Evolutionary conservation across 2,329 filamentous ascomycete genomes (phyloP), one percentile per base, ranked within the genome.

Genomic region (Coniella vitis): DNA sequence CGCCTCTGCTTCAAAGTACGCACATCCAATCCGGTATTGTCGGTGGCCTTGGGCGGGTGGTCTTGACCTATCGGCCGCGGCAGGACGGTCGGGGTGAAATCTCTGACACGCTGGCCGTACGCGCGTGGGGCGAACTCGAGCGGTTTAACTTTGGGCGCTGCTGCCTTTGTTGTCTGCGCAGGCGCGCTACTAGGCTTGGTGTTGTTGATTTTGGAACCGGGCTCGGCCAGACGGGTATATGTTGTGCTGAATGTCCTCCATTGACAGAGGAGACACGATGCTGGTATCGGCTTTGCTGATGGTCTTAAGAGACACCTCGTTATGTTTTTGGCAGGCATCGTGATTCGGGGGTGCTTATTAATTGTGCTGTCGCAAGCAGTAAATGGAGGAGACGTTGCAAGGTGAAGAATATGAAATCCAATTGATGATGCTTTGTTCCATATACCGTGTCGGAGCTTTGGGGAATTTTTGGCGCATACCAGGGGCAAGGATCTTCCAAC

Each of bases 11-110:
- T 72, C 54, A 86, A 65, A 1, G 82, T 75, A 36, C 90, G 81
- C 16, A 58, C 61, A 59, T 94, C 87, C 53, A 86, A 65, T 46
- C 90, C 90, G 2, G 82, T 84, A 68, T 97, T 96, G 65, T 97
- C 83, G 52, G 89, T 89, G 12, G 79, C 69, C 50, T 74, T 69
- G 0, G 93, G 93, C 2, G 90, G 86, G 34, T 79, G 69, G 10
- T 75, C 73, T 67, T 95, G 81, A 54, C 93, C 93, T 57, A 98
- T 91, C 13, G 93, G 91, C 34, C 88, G 81, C 35, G 73, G 68
- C 37, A 86, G 68, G 16, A 75, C 76, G 58, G 73, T 76, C 4
- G 81, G 81, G 9, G 71, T 77, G 59, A 84, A 85, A 25, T 71
- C 62, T 2, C 74, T 66, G 22, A 74, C 58, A 14, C 72, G 70